A percentile compares a stretch with the other conserved stretches of the same genome.
phyloP scores from a whole-genome alignment of 768 basidiomycete species.

The Pisolithus tinctorius region DNA sequence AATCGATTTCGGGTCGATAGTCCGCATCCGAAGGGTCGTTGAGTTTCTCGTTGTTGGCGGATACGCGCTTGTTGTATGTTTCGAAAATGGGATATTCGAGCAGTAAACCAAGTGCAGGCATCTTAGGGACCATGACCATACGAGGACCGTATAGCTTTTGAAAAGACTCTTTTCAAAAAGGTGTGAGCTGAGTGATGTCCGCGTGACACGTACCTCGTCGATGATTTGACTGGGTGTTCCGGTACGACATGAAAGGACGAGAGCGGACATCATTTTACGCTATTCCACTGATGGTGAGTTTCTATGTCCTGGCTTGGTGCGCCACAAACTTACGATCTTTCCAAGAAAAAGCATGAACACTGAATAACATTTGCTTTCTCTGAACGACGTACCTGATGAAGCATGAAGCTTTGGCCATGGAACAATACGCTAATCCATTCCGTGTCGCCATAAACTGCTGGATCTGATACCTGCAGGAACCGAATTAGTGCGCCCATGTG shows the following conservation, averaged over 20 bases:
- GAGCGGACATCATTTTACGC: constrained; percentile 95
- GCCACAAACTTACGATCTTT: constrained; percentile 24
- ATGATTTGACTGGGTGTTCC: constrained; percentile 69
- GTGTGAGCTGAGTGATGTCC: background rate
- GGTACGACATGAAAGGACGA: constrained; percentile 76
- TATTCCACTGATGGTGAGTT: constrained; percentile 26
- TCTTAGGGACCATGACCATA: constrained; percentile 83
- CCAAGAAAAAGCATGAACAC: constrained; percentile 9
- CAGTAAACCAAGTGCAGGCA: constrained; percentile 89
- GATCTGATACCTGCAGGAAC: constrained; percentile 61
- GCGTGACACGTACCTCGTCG: constrained; percentile 45
- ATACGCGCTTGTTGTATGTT: constrained; percentile 62
- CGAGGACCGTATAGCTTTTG: constrained; percentile 69
- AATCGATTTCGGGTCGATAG: constrained; percentile 67
- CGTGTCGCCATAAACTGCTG: constrained; percentile 82
- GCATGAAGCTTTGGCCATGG: constrained; percentile 98
- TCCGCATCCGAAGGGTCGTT: constrained; percentile 44
- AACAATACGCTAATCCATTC: constrained; percentile 94
- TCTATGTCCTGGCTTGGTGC: background rate
- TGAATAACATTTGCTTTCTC: constrained; percentile 11
- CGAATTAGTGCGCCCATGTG: background rate
- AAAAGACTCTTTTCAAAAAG: background rate
- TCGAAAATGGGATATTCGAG: constrained; percentile 84
- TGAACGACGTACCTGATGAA: constrained; percentile 77
- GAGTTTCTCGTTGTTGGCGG: constrained; percentile 32